Conservation (phyloP, 345 rosid genomes). For the Dipteronia dyeriana region DNA sequence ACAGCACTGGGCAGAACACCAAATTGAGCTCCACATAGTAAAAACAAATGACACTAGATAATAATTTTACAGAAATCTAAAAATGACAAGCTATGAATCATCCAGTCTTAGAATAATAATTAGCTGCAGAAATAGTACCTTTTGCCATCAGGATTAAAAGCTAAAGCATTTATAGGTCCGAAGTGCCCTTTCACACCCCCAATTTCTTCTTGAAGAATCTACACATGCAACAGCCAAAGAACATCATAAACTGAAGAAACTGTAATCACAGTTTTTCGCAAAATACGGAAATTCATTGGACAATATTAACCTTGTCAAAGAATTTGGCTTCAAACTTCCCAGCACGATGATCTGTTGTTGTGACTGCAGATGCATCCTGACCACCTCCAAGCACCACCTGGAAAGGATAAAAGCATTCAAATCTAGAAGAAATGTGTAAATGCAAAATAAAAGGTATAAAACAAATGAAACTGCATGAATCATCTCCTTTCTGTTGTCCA, state of each 20-base stretch:
- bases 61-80: neutral
- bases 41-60: neutral
- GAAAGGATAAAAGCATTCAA: slow-evolving; percentile 9
- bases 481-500: neutral
- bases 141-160: slow-evolving; percentile 93
- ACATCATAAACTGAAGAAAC: neutral
- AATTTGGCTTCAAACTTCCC: slow-evolving; percentile 98
- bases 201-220: slow-evolving; percentile 89
- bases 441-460: neutral
- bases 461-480: neutral
- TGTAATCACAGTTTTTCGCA: neutral
- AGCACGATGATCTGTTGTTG: slow-evolving; percentile 96
- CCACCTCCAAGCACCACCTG: slow-evolving; percentile 99
- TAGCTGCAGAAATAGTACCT: slow-evolving; percentile 45
- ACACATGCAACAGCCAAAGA: neutral
- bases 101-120: neutral
- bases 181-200: slow-evolving; percentile 99
- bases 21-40: neutral
- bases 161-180: slow-evolving; percentile 96
- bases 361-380: slow-evolving; percentile 94
- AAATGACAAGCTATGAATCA: neutral
- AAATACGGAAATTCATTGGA: neutral
- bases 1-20: neutral
- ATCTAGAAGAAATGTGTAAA: neutral
- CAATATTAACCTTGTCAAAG: slow-evolving; percentile 62